phyloP scores from a whole-genome alignment of 805 yeast species.

The Saccharomycopsis guyanensis region DNA sequence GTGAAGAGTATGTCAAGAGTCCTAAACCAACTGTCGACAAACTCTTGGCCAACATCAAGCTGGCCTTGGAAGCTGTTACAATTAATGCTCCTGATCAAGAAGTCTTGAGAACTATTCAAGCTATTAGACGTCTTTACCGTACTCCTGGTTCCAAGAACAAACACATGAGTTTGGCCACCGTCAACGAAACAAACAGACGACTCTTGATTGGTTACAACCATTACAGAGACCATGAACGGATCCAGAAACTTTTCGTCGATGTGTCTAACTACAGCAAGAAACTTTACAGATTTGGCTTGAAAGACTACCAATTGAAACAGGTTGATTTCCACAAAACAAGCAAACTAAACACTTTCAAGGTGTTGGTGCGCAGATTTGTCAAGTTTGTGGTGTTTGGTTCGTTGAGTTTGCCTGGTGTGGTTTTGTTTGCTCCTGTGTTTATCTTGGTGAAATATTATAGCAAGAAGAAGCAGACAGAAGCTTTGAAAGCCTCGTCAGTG shows the following conservation, averaged over 20 bases:
- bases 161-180: conserved; percentile 68
- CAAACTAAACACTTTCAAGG: conserved; percentile 12
- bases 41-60: conserved; percentile 60
- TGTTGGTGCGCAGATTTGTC: conserved; percentile 50
- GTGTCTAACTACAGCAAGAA: conserved; percentile 64
- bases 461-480: conserved; percentile 61
- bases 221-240: conserved; percentile 61
- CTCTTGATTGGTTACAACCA: conserved; percentile 74
- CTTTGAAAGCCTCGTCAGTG: conserved; percentile 80
- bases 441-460: conserved; percentile 70
- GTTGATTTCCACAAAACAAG: conserved; percentile 2
- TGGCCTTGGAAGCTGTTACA: conserved; percentile 75
- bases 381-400: conserved; percentile 49
- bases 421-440: conserved; percentile 84
- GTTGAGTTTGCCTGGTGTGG: conserved; percentile 80
- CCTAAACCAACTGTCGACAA: conserved; percentile 67
- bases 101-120: conserved; percentile 81
- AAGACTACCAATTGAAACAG: conserved; percentile 45
- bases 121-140: conserved; percentile 83
- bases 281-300: conserved; percentile 53
- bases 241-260: conserved; percentile 50
- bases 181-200: conserved; percentile 87
- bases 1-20: conserved; percentile 55
- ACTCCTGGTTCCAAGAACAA: conserved; percentile 51
- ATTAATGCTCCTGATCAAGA: conserved; percentile 86